Base-by-base conservation (phyloP, 2,329 filamentous ascomycete species). In the Sclerotinia subarctica region DNA sequence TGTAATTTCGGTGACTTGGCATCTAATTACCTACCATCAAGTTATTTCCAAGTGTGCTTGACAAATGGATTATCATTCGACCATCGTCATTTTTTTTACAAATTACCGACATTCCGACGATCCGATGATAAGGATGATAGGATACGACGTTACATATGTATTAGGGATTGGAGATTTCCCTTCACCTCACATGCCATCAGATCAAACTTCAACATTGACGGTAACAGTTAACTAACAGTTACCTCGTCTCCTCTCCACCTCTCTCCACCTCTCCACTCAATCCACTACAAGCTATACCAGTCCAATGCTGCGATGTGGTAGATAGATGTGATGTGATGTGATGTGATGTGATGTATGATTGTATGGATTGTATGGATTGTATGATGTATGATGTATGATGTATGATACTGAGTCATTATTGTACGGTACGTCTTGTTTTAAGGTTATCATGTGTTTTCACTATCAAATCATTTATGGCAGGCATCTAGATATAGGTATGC, bases 101-200 rank as follows among this genome's bases (percentile, higher is more conserved):
- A 35, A 38, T 19, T 15, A 24, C 53, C 53, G 54, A 60, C 24
- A 42, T 15, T 60, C 57, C 57, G 58, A 24, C 44, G 42, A 60
- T 47, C 58, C 58, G 10, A 47, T 29, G 24, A 29, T 29, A 29
- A 29, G 29, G 29, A 29, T 29, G 29, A 47, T 52, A 51, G 26
- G 32, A 66, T 66, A 66, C 64, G 64, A 66, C 64, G 64, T 66
- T 66, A 66, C 64, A 66, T 66, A 38, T 58, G 44, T 59, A 51
- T 56, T 56, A 8, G 35, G 10, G 35, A 35, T 35, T n/a, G 11
- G 38, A 24, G 42, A 17, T 29, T 29, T 15, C n/a, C n/a, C 19
- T 29, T n/a, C 21, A 35, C 21, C 8, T 1, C 1, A 3, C 32
- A 32, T 32, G 3, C 32, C 44, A 62, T 35, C 21, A 51, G 42